Percentiles rank a stretch among this genome's conserved stretches.
Evolutionary conservation across 805 yeast genomes (phyloP).

Genomic region (Teunomyces stri): DNA sequence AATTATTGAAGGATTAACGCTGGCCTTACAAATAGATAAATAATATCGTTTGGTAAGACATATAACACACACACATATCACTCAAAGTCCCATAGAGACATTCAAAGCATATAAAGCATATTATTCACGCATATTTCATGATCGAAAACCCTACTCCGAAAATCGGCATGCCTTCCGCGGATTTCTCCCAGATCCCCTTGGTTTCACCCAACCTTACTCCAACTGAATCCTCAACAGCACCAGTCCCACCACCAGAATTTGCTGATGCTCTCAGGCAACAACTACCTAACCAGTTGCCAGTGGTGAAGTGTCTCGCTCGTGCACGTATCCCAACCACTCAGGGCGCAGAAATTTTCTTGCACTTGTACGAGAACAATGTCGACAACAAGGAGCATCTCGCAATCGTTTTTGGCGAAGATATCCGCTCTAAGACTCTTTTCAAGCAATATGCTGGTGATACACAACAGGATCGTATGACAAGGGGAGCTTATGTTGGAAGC

Average conservation of each 20-base stretch:
- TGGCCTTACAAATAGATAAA: neutral
- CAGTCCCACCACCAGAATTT: constrained; percentile 7
- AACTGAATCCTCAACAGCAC: neutral
- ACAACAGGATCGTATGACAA: constrained; percentile 93
- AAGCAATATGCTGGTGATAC: constrained; percentile 63
- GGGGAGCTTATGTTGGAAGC: constrained; percentile 95
- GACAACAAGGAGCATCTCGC: constrained; percentile 96
- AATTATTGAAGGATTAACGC: neutral
- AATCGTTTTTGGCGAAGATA: constrained; percentile 91
- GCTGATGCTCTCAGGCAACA: constrained; percentile 30
- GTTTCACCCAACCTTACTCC: constrained; percentile 13
- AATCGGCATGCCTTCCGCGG: constrained; percentile 1
- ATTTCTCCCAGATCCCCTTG: constrained; percentile 11
- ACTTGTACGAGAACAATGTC: constrained; percentile 78
- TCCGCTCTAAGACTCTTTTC: constrained; percentile 74
- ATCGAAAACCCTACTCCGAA: neutral
- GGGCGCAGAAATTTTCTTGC: constrained; percentile 92
- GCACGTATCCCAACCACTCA: constrained; percentile 96
- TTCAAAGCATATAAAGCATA: neutral
- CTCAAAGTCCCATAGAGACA: neutral
- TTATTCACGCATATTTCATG: neutral
- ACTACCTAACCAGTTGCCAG: constrained; percentile 60
- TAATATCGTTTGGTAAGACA: neutral
- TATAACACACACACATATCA: neutral
- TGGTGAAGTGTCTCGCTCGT: constrained; percentile 83